These are phyloP conservation scores for Exophiala mesophila DNA, from an alignment of 2,329 filamentous ascomycete genomes.

Conservation along the genomic window DNA sequence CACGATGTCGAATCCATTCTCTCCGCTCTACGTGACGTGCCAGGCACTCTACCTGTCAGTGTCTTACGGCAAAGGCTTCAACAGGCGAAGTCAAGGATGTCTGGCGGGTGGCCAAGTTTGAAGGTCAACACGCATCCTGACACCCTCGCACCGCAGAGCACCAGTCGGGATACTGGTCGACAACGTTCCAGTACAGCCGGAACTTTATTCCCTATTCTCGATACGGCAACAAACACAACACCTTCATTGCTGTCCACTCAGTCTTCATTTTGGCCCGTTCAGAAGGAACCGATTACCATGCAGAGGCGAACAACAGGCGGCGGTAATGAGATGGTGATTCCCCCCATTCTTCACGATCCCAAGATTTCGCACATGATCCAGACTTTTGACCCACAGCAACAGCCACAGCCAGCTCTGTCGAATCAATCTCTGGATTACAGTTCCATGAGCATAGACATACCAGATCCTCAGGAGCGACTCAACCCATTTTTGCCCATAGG, in stretches of 20 bases:
- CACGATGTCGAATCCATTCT: neutral
- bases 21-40: neutral
- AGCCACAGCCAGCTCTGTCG: neutral
- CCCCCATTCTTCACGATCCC: neutral
- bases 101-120: constrained; percentile 13
- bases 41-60: neutral
- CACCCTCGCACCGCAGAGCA: neutral
- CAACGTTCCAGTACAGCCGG: neutral
- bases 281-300: neutral
- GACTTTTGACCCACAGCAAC: neutral
- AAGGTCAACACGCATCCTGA: no score
- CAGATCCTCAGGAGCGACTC: constrained; percentile 3
- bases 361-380: neutral
- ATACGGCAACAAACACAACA: neutral
- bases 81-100: constrained; percentile 2
- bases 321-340: neutral
- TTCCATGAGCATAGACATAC: constrained; percentile 9
- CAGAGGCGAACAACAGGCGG: no score
- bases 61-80: constrained; percentile 1
- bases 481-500: neutral
- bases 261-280: neutral
- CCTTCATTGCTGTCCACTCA: neutral
- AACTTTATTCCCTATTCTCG: neutral
- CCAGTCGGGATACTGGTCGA: neutral
- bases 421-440: constrained; percentile 7